Percentiles rank a stretch among this genome's conserved stretches.
These are phyloP conservation scores for Coemansia sp. DNA, from an alignment of 192 early-diverging fungal genomes.

Conservation along the genomic window DNA sequence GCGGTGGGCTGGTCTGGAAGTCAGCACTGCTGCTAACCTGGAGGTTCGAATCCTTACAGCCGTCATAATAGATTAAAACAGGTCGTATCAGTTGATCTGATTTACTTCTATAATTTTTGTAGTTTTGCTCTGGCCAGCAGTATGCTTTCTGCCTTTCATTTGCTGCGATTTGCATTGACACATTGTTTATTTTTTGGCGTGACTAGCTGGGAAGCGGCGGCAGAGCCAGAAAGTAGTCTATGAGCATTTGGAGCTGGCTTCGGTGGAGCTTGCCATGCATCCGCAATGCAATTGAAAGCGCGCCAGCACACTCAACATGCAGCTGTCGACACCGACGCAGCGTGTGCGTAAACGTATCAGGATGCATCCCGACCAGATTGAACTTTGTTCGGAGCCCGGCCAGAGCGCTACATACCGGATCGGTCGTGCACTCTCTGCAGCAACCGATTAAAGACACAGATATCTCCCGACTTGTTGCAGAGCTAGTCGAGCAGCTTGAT, in stretches of 20 bases:
- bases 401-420: background rate
- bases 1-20: background rate
- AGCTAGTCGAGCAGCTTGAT: constrained; percentile 19
- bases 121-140: background rate
- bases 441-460: constrained; percentile 16
- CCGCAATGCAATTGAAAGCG: constrained; percentile 3
- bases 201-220: constrained; percentile 1
- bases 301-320: background rate
- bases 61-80: constrained; percentile 52
- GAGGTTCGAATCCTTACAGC: constrained; percentile 44
- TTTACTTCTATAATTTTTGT: constrained; percentile 42
- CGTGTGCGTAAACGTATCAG: background rate
- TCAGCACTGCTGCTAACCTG: background rate
- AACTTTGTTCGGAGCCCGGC: too few species aligned
- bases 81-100: constrained; percentile 31
- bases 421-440: background rate
- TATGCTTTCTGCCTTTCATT: background rate
- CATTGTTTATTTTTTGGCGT: background rate
- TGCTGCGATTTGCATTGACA: constrained; percentile 7
- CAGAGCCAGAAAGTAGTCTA: constrained; percentile 9
- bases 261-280: constrained; percentile 3
- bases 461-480: constrained; percentile 18
- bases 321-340: background rate
- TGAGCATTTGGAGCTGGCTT: constrained; percentile 12
- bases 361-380: background rate